Base-by-base conservation (phyloP, 768 basidiomycete species). In the Sarcodon sp. region DNA sequence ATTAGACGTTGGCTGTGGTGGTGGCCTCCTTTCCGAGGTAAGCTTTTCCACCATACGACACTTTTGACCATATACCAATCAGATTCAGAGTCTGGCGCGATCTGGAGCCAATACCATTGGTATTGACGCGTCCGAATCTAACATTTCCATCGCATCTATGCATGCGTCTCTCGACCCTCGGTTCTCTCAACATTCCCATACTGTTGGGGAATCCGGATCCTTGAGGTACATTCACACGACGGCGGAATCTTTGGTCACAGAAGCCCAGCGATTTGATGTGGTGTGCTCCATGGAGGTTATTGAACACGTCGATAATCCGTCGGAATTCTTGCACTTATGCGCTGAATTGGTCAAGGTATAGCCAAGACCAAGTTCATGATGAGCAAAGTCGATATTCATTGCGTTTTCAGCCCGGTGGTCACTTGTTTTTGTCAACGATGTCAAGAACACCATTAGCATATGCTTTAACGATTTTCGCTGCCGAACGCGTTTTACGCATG, bases 231-330 rank as follows among this genome's bases (percentile, higher is more conserved):
- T 76, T 7, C 79, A 87, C 56, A 71, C 76, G 0, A 70, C 85
- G 0, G 89, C 85, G 0, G 92, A 97, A 59, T 71, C 71, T 0
- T 72, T 99, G 3, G 64, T 87, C 12, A 55, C 51, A 0, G 46
- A 45, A 31, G 59, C 71, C 9, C 72, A 71, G 55, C 77, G 77
- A 46, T 98, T 83, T 59, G 94, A 98, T 61, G 76, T 92, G 15
- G 92, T 99, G 11, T 96, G 91, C 60, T 87, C 92, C 8, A 89
- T 98, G 89, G 96, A 99, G 63, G 94, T 99, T 7, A 61, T 99
- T 32, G 96, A 99, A 66, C 96, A 99, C 59, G 96, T 99, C 45
- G 87, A 96, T 60, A 83, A 94, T 57, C 93, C 96, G 1, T 70
- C 77, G 6, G 71, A 73, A 6, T 99, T 99, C 63, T 72, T 99